A percentile compares a stretch with the other conserved stretches of the same genome.
phyloP scores from a whole-genome alignment of 768 basidiomycete species.

The Arthromyces matolae region DNA sequence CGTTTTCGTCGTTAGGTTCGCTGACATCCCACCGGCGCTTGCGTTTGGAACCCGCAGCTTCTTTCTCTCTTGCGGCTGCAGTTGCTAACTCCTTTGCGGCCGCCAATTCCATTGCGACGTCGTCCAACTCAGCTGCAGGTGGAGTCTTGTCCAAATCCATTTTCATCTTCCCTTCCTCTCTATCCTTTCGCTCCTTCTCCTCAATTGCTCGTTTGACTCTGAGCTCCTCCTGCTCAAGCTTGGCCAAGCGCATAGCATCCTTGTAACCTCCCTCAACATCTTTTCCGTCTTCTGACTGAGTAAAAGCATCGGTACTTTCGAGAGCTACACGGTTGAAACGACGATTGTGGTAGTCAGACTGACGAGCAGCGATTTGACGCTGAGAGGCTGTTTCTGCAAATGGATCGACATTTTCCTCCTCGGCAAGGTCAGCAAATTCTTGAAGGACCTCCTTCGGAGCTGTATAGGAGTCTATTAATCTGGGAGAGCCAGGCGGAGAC shows the following conservation, averaged over 20 bases:
- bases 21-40: conserved; percentile 81
- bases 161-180: conserved; percentile 70
- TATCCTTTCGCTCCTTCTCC: conserved; percentile 78
- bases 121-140: conserved; percentile 74
- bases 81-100: conserved; percentile 44
- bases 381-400: conserved; percentile 91
- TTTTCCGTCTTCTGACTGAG: conserved; percentile 60
- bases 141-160: conserved; percentile 93
- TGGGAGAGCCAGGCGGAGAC: conserved; percentile 58
- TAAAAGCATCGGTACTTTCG: conserved; percentile 78
- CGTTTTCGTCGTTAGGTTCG: conserved; percentile 61
- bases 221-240: conserved; percentile 90
- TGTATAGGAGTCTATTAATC: conserved; percentile 87
- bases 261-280: conserved; percentile 87
- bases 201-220: conserved; percentile 81
- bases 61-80: conserved; percentile 26
- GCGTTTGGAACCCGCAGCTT: conserved; percentile 52
- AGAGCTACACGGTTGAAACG: conserved; percentile 82
- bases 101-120: conserved; percentile 65
- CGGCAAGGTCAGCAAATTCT: conserved; percentile 91
- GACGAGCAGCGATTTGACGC: conserved; percentile 89
- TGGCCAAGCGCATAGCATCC: conserved; percentile 89
- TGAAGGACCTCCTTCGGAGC: conserved; percentile 90
- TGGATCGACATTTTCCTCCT: conserved; percentile 89
- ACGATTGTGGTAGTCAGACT: conserved; percentile 93